A percentile compares a stretch with the other conserved stretches of the same genome.
Evolutionary conservation across 2,329 filamentous ascomycete species (phyloP).

Genomic region (Microsporum ferrugineum): DNA sequence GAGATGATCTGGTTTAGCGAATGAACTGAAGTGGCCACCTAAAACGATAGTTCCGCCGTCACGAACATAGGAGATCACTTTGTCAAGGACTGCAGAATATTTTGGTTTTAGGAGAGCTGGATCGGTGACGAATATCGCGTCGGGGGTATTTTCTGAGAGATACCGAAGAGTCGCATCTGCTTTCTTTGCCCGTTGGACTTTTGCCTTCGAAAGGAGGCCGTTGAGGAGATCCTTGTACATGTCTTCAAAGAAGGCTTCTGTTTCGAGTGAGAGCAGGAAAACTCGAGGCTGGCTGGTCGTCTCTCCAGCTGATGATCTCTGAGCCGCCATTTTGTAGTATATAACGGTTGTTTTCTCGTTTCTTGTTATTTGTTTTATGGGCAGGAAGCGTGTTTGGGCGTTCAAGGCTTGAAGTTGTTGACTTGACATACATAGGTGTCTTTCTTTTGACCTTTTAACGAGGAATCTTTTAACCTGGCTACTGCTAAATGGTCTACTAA

Average conservation of each 20-base stretch:
- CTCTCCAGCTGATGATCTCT: background rate
- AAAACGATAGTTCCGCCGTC: background rate
- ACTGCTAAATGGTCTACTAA: too few relatives aligned
- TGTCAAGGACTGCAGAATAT: background rate
- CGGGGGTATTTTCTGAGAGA: background rate
- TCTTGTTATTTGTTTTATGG: too few relatives aligned
- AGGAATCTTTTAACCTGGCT: too few relatives aligned
- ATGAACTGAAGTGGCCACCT: background rate
- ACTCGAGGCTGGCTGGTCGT: background rate
- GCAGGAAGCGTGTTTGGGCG: too few relatives aligned
- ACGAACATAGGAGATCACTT: background rate
- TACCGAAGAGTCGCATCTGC: background rate
- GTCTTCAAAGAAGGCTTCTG: background rate
- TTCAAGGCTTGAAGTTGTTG: too few relatives aligned
- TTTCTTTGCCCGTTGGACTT: background rate
- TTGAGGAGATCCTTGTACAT: background rate
- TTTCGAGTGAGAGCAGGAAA: background rate
- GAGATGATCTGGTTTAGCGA: background rate
- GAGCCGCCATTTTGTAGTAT: background rate
- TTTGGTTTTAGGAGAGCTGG: background rate
- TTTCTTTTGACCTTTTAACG: too few relatives aligned
- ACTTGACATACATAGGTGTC: too few relatives aligned
- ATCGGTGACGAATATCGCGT: background rate
- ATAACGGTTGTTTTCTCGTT: background rate
- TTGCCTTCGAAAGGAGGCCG: background rate